Evolutionary conservation across 2,329 filamentous ascomycete genomes (phyloP).

Genomic region (Colletotrichum filicis): DNA sequence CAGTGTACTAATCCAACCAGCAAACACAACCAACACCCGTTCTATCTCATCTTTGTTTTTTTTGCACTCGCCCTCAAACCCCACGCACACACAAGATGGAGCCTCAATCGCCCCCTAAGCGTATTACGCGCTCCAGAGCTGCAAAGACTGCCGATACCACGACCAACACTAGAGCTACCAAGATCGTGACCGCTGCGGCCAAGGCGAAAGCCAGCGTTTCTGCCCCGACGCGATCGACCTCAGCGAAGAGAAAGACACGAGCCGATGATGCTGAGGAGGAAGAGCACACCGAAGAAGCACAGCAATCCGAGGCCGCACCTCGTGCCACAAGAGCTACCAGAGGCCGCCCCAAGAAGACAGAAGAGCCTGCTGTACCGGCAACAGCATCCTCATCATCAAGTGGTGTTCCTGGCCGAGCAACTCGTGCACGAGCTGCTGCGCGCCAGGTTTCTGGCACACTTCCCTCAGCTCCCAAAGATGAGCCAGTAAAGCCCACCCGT

Average conservation of each 20-base stretch:
- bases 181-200: constrained; percentile 59
- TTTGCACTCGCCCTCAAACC: neutral
- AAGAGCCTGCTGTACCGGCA: constrained; percentile 20
- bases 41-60: constrained; percentile 20
- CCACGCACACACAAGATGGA: constrained; percentile 53
- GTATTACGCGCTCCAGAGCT: constrained; percentile 64
- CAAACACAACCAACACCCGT: neutral
- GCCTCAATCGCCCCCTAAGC: constrained; percentile 65
- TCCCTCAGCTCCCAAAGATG: constrained; percentile 33
- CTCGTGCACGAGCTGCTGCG: constrained; percentile 42
- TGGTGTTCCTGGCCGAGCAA: constrained; percentile 40
- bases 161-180: constrained; percentile 51
- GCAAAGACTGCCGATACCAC: constrained; percentile 52
- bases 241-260: constrained; percentile 64
- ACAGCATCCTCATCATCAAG: constrained; percentile 33
- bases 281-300: constrained; percentile 47
- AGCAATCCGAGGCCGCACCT: constrained; percentile 41
- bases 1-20: constrained; percentile 28
- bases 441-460: constrained; percentile 41
- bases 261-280: constrained; percentile 64
- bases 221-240: constrained; percentile 41
- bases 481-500: constrained; percentile 50
- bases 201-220: constrained; percentile 54
- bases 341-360: constrained; percentile 57
- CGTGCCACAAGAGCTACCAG: constrained; percentile 54